phyloP scores from a whole-genome alignment of 768 basidiomycete genomes.

The Kwoniella dendrophila region DNA sequence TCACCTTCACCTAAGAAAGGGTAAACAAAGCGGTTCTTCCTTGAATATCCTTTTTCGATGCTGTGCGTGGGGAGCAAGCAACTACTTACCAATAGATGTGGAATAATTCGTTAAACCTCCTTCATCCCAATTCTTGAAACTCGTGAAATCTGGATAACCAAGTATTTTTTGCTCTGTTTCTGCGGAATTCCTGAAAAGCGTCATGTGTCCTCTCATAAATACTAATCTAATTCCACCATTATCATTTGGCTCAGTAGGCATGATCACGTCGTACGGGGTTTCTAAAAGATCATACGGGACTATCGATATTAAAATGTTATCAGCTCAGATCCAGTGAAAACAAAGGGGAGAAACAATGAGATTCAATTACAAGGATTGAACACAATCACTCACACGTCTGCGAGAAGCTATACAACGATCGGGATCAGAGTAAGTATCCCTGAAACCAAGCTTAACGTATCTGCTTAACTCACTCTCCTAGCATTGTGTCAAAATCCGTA shows the following conservation, averaged over 20 bases:
- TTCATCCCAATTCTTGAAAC: conserved; percentile 25
- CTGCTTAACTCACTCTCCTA: conserved; percentile 26
- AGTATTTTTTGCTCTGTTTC: conserved; percentile 21
- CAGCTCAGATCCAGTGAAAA: background rate
- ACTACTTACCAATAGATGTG: conserved; percentile 13
- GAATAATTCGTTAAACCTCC: background rate
- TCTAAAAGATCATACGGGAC: conserved; percentile 29
- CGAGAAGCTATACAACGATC: conserved; percentile 1
- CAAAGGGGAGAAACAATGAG: too few species aligned
- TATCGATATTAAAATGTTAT: conserved; percentile 2
- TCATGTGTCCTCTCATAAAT: conserved; percentile 34
- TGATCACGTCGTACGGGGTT: conserved; percentile 28
- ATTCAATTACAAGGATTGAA: too few species aligned
- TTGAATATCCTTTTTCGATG: background rate
- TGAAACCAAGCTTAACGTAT: background rate
- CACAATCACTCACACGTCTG: conserved; percentile 12
- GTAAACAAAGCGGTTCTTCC: too few species aligned
- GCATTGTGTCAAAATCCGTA: conserved; percentile 29
- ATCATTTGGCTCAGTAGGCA: conserved; percentile 15
- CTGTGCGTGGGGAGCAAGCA: too few species aligned
- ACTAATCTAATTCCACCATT: conserved; percentile 18
- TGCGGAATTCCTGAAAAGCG: conserved; percentile 26
- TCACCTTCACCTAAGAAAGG: conserved; percentile 25
- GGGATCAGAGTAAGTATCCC: background rate
- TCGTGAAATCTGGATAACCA: conserved; percentile 23